Evolutionary conservation across 441 rosid genomes (phyloP).

Genomic region (Erysimum cheiri): DNA sequence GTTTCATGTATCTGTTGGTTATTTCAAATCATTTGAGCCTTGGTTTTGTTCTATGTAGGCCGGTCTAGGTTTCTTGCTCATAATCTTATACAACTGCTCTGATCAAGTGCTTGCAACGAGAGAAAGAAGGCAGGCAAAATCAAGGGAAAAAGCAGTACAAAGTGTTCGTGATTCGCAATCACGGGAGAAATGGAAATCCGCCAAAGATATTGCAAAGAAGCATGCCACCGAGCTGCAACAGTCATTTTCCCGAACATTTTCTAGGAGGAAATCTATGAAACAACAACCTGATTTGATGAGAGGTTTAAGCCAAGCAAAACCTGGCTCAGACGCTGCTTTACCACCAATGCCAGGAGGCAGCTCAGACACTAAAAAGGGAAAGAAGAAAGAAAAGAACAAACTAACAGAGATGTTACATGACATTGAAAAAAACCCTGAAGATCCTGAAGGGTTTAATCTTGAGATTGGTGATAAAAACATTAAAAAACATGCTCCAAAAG

Average conservation of each 20-base stretch:
- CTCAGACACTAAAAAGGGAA: constrained; percentile 53
- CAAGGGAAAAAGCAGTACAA: constrained; percentile 85
- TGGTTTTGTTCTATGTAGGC: constrained; percentile 53
- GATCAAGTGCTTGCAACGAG: constrained; percentile 94
- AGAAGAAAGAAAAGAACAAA: constrained; percentile 62
- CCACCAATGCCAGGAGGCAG: constrained; percentile 49
- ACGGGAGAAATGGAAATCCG: constrained; percentile 87
- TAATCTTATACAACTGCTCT: constrained; percentile 92
- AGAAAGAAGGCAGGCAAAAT: constrained; percentile 79
- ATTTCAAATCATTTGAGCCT: neutral
- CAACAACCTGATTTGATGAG: constrained; percentile 49
- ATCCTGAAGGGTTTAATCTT: constrained; percentile 68
- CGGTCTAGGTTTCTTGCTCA: constrained; percentile 68
- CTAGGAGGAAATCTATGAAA: constrained; percentile 63
- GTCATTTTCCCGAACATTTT: constrained; percentile 82
- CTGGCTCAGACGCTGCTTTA: constrained; percentile 59
- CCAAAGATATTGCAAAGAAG: constrained; percentile 85
- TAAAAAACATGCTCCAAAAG: constrained; percentile 76
- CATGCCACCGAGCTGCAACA: constrained; percentile 70
- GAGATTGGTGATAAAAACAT: constrained; percentile 76
- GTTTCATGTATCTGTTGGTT: neutral
- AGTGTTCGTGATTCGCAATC: constrained; percentile 83
- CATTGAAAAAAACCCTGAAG: constrained; percentile 72
- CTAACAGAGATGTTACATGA: constrained; percentile 83
- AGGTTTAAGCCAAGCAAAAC: constrained; percentile 58